Base-by-base conservation (phyloP, 148 eudicot genomes). In the Pouteria glomerata region DNA sequence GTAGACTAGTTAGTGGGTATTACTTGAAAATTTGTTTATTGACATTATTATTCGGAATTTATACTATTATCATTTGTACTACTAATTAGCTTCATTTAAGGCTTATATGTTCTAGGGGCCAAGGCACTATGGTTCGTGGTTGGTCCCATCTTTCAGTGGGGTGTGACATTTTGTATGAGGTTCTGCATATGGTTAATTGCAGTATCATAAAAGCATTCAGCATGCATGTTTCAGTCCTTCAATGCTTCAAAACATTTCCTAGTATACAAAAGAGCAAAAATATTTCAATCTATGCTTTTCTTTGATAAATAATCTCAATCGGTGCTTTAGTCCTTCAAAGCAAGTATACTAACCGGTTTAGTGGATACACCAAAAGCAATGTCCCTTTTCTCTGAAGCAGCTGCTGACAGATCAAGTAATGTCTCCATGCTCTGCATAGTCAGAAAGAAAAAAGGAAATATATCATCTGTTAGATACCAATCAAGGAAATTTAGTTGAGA, bases 341-440 rank as follows among this genome's bases (percentile, higher is more conserved):
- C 51, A 64, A 13, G 48, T 24, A 42, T 64, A 44, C 66, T 34
- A 35, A 61, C 66, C 47, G 8, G 21, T 23, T 62, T 45, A 27
- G 13, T 26, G 35, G 53, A 26, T 23, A 13, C 27, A 64, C 21
- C 13, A 10, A 15, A 44, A 42, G 14, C 42, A 4, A 24, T 44
- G 34, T 44, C 34, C 23, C 68, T 64, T 26, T 64, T 44, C 21
- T 44, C 12, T 13, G 51, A 63, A 23, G 68, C 14, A 39, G 5
- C 68, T 14, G 51, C 13, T 26, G 51, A 24, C 19, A 63, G 16
- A 63, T 63, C 48, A 42, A 63, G 33, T 42, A 63, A 41, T 2
- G 5, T 63, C 51, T 63, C 51, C 68, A 63, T 24, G 51, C 51
- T 42, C 51, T 63, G 68, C 51, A 42, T 19, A 6, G 51, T 24